Evolutionary conservation across 1,284 basidiomycete genomes (phyloP), one percentile per base, ranked within the genome.

Genomic region (Ceratobasidium sp.): DNA sequence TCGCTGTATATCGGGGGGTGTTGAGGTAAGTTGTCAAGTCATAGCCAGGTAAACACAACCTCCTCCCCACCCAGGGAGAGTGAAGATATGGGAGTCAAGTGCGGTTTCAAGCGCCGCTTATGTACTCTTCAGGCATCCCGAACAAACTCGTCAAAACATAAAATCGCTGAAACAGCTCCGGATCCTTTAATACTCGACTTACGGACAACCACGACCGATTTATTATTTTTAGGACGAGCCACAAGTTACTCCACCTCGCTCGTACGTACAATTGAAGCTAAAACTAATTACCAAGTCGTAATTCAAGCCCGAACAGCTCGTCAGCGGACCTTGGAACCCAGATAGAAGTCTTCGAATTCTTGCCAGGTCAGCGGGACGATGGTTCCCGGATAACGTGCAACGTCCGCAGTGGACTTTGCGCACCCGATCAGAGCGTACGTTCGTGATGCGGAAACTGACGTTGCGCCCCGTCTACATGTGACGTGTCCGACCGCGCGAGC

Each of bases 391-490:
- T 65, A 65, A 65, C 42, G 40, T 4, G 23, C 70, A 15, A 62
- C 56, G 20, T 3, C 46, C n/a, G 33, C 42, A 40, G 57, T 74
- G 71, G 71, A 74, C 33, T 74, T 74, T 64, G 71, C 40, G 71
- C 61, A 74, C 48, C 71, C 71, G 71, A 74, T 74, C 71, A 74
- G 46, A 38, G 56, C 40, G 15, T 38, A 44, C 10, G 44, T 61
- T 33, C 33, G 48, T 17, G n/a, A 62, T 74, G 61, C 71, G 71
- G 71, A 74, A 74, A 74, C 28, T 48, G 71, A 54, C 46, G 46
- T 62, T 74, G 71, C 71, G 71, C 71, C 28, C 59, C n/a, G 57
- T 17, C 71, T 12, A 10, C 48, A 64, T 74, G 42, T 59, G 71
- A 65, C 62, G 38, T 64, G 33, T 50, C 44, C n/a, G 7, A 28